Evolutionary conservation across 441 rosid genomes (phyloP).

Genomic region (Macaranga tanarius): DNA sequence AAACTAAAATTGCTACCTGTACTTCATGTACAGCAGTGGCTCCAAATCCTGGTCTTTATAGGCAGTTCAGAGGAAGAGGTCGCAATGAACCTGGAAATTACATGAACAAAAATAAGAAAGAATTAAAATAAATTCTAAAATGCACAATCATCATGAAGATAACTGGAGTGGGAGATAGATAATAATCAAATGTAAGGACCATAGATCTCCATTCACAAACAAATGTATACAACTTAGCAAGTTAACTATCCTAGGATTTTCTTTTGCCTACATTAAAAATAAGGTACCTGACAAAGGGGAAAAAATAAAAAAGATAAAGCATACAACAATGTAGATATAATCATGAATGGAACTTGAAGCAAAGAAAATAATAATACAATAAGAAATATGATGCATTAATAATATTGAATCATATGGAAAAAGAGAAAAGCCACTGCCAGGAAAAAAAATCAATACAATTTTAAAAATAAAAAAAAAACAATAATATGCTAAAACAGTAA

Average conservation of each 20-base stretch:
- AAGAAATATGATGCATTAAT: neutral
- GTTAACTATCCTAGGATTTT: neutral
- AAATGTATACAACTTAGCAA: slow-evolving; percentile 5
- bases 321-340: slow-evolving; percentile 5
- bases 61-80: slow-evolving; percentile 19
- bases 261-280: neutral
- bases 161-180: neutral
- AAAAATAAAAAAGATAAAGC: slow-evolving; percentile 18
- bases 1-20: slow-evolving; percentile 23
- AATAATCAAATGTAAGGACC: neutral
- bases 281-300: slow-evolving; percentile 4
- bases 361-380: neutral
- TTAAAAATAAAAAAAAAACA: neutral
- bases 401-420: neutral
- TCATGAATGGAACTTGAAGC: slow-evolving; percentile 4
- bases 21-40: slow-evolving; percentile 23
- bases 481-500: neutral
- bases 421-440: neutral
- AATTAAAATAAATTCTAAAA: slow-evolving; percentile 10
- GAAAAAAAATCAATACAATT: neutral
- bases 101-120: slow-evolving; percentile 16
- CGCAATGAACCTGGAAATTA: slow-evolving; percentile 41
- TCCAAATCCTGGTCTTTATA: slow-evolving; percentile 20
- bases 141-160: slow-evolving; percentile 20
- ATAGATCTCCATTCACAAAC: neutral